Conservation (phyloP, 306 rosid species). For the Hippophae gyantsensis region DNA sequence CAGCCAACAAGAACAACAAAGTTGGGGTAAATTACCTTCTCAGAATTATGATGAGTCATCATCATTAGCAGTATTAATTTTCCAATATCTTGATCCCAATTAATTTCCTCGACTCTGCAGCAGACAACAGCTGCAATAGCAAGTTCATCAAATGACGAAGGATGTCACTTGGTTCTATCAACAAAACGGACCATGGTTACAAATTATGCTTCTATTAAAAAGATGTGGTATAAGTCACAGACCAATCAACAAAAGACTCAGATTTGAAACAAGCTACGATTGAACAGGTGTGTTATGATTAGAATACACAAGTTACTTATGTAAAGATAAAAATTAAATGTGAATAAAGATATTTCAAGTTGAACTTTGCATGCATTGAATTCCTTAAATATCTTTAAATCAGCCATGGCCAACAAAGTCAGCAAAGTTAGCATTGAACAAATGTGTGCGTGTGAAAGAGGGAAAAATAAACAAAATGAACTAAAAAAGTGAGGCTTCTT, state of each 20-base stretch:
- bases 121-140: constrained; percentile 57
- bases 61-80: constrained; percentile 5
- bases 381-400: background rate
- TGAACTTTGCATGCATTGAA: constrained; percentile 14
- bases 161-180: constrained; percentile 25
- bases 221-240: constrained; percentile 23
- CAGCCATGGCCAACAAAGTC: too few species aligned
- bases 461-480: too few species aligned
- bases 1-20: constrained; percentile 40
- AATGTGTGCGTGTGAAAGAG: too few species aligned
- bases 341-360: constrained; percentile 22
- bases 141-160: constrained; percentile 24
- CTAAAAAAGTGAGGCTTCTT: too few species aligned
- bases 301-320: constrained; percentile 25
- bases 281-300: constrained; percentile 31
- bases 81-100: constrained; percentile 25
- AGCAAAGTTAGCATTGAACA: too few species aligned
- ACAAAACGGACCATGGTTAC: constrained; percentile 31
- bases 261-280: constrained; percentile 22
- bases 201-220: constrained; percentile 22
- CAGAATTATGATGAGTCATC: constrained; percentile 13
- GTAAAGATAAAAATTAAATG: constrained; percentile 28
- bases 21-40: constrained; percentile 48
- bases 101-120: constrained; percentile 29
- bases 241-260: constrained; percentile 21